Percentiles rank a stretch among this genome's conserved stretches.
Conservation (phyloP, 192 early-diverging fungal species). For the Podila verticillata region DNA sequence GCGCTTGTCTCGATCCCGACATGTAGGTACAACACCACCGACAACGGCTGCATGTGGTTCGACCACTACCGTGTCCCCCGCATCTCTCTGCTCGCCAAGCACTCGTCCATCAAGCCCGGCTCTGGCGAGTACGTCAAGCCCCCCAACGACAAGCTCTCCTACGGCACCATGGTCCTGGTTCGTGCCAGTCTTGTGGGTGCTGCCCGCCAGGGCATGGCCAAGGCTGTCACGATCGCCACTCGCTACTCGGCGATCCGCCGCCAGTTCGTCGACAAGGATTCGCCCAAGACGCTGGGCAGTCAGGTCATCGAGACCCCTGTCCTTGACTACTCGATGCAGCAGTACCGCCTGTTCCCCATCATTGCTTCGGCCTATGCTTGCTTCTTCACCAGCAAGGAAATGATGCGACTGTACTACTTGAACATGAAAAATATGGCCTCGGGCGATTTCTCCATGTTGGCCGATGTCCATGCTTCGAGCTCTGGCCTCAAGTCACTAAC, state of each 20-base stretch:
- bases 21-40: slow-evolving; percentile 77
- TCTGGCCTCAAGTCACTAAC: slow-evolving; percentile 80
- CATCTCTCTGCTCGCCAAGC: slow-evolving; percentile 79
- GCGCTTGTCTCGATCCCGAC: slow-evolving; percentile 45
- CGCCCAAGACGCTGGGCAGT: slow-evolving; percentile 48
- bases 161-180: slow-evolving; percentile 89
- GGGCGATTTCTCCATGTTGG: slow-evolving; percentile 72
- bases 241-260: slow-evolving; percentile 78
- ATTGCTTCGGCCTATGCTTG: slow-evolving; percentile 80
- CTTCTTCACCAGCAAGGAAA: slow-evolving; percentile 74
- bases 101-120: slow-evolving; percentile 70
- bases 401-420: slow-evolving; percentile 68
- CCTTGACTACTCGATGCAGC: slow-evolving; percentile 83
- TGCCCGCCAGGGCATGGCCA: slow-evolving; percentile 67
- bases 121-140: slow-evolving; percentile 79
- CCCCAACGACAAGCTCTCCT: slow-evolving; percentile 80
- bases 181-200: slow-evolving; percentile 78
- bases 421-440: slow-evolving; percentile 63
- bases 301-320: slow-evolving; percentile 71
- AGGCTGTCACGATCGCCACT: slow-evolving; percentile 74
- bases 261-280: slow-evolving; percentile 72
- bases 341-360: slow-evolving; percentile 75
- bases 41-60: slow-evolving; percentile 90
- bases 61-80: slow-evolving; percentile 84
- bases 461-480: slow-evolving; percentile 78